Percentiles rank a stretch among this genome's conserved stretches.
These are phyloP conservation scores for Hortiboletus campestris DNA, from an alignment of 768 basidiomycete species.

Conservation along the genomic window DNA sequence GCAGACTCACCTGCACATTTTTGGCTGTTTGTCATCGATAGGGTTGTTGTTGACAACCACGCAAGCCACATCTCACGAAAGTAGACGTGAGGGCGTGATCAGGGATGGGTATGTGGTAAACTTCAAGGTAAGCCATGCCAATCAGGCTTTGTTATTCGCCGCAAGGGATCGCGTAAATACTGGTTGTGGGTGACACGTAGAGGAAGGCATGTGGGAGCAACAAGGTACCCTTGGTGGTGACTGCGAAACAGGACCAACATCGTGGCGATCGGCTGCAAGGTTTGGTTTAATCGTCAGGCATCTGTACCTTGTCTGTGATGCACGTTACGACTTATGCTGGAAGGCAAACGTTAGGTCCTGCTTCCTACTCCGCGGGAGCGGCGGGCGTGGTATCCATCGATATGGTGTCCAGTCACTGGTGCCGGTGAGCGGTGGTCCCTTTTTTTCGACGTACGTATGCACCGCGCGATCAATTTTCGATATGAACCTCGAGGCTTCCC, in stretches of 20 bases:
- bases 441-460: neutral
- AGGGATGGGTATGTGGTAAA: neutral
- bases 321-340: no score
- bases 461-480: neutral
- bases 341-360: neutral
- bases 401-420: no score
- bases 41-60: neutral
- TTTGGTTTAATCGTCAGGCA: no score
- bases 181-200: no score
- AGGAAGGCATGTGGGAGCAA: neutral
- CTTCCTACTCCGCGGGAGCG: no score
- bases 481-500: neutral
- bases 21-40: neutral
- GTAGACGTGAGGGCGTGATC: neutral
- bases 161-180: neutral
- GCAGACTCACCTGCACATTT: no score
- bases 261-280: no score
- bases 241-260: no score
- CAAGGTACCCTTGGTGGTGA: neutral
- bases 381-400: neutral
- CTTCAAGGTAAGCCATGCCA: neutral
- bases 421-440: neutral
- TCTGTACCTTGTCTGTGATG: no score
- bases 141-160: neutral
- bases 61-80: neutral